A percentile compares a stretch with the other conserved stretches of the same genome.
Conservation (phyloP, 129 eudicot species). For the Flaveria trinervia region DNA sequence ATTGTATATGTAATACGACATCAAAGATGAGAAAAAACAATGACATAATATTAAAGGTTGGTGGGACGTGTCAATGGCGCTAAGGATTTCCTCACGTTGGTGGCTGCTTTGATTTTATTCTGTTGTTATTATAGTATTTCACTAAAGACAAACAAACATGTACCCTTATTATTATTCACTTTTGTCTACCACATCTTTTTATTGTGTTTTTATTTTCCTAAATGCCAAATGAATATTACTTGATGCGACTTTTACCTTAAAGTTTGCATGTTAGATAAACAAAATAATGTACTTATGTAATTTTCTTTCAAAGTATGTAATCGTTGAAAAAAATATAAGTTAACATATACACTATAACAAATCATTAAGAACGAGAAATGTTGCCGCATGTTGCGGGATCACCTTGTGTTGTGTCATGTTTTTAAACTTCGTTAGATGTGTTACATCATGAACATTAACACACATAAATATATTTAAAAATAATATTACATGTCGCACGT, state of each 20-base stretch:
- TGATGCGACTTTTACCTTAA: no score
- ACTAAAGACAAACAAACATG: slow-evolving; percentile 44
- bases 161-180: slow-evolving; percentile 38
- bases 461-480: no score
- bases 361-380: neutral
- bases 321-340: neutral
- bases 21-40: neutral
- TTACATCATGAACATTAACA: no score
- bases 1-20: neutral
- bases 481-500: no score
- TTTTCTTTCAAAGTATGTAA: no score
- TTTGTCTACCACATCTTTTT: slow-evolving; percentile 42
- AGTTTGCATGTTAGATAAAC: neutral
- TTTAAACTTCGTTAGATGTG: no score
- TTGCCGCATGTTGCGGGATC: no score
- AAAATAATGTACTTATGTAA: no score
- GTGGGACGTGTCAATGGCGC: slow-evolving; percentile 40
- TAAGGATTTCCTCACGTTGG: slow-evolving; percentile 48
- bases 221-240: neutral
- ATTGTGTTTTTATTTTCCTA: neutral
- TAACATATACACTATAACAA: neutral
- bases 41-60: neutral
- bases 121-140: slow-evolving; percentile 22
- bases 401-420: no score
- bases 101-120: slow-evolving; percentile 23